Evolutionary conservation across 176 grass and related monocot species (phyloP).

Genomic region (Triticum aestivum): DNA sequence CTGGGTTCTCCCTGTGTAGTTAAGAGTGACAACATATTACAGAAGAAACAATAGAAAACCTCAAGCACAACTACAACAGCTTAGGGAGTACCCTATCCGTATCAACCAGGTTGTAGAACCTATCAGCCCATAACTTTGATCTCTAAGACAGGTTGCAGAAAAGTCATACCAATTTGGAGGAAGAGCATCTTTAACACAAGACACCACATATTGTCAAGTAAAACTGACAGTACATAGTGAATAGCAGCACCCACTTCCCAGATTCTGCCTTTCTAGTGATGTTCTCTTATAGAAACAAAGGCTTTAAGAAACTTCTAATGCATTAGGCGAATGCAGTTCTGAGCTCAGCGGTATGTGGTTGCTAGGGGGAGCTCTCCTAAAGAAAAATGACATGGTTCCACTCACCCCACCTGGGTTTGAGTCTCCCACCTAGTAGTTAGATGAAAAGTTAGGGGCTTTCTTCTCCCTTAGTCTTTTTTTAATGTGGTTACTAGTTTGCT

Average conservation of each 20-base stretch:
- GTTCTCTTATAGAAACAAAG: not conserved
- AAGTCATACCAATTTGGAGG: conserved; percentile 7
- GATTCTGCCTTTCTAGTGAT: not conserved
- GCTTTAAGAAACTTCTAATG: not conserved
- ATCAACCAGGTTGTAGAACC: not conserved
- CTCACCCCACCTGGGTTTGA: not conserved
- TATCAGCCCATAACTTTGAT: not conserved
- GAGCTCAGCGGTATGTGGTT: not conserved
- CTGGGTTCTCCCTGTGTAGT: conserved; percentile 79
- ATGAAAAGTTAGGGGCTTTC: not conserved
- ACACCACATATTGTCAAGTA: not conserved
- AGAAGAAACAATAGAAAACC: not conserved
- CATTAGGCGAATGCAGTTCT: not conserved
- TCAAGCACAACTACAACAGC: conserved; percentile 6
- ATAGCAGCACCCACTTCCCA: not conserved
- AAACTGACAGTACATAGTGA: not conserved
- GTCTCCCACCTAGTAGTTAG: not conserved
- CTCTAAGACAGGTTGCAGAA: not conserved
- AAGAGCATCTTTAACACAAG: not conserved
- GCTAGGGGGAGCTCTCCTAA: not conserved
- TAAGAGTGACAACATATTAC: conserved; percentile 30
- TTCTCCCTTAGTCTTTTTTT: not conserved
- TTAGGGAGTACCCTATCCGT: not conserved
- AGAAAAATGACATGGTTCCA: not conserved
- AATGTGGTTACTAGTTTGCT: not conserved